Conservation (phyloP, 495 filamentous ascomycete genomes). For the Xylaria acuta region DNA sequence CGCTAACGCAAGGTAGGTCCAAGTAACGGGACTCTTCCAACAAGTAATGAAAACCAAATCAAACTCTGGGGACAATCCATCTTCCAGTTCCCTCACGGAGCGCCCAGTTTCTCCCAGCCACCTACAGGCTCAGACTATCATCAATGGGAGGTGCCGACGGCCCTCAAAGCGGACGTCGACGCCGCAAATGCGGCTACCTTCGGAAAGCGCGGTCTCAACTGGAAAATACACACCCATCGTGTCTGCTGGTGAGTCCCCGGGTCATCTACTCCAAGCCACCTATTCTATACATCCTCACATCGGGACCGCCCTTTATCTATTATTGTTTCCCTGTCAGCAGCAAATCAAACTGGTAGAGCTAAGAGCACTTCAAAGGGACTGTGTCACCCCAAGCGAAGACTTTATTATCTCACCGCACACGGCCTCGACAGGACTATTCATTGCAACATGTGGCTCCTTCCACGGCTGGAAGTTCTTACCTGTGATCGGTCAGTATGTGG, state of each 20-base stretch:
- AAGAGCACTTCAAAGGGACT: constrained; percentile 36
- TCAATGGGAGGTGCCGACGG: constrained; percentile 57
- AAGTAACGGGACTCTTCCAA: constrained; percentile 45
- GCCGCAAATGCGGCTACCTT: constrained; percentile 37
- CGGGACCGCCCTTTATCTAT: neutral
- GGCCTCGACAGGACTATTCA: constrained; percentile 49
- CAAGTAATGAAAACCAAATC: constrained; percentile 48
- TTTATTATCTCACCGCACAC: constrained; percentile 65
- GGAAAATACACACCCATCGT: constrained; percentile 38
- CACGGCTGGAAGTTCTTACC: constrained; percentile 68
- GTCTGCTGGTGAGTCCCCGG: constrained; percentile 44
- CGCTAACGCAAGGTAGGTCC: constrained; percentile 26
- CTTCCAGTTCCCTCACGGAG: constrained; percentile 57
- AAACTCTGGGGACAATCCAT: constrained; percentile 61
- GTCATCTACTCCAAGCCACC: neutral
- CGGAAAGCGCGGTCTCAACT: constrained; percentile 27
- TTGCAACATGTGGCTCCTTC: constrained; percentile 57
- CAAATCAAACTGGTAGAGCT: neutral
- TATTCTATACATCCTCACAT: neutral
- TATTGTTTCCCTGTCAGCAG: neutral
- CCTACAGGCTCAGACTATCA: constrained; percentile 48
- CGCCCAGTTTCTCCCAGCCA: constrained; percentile 56
- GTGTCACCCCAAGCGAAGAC: constrained; percentile 55
- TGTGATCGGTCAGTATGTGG: constrained; percentile 64
- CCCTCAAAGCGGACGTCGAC: constrained; percentile 38